phyloP scores from a whole-genome alignment of 2,329 filamentous ascomycete species.

The Pyricularia sp. region DNA sequence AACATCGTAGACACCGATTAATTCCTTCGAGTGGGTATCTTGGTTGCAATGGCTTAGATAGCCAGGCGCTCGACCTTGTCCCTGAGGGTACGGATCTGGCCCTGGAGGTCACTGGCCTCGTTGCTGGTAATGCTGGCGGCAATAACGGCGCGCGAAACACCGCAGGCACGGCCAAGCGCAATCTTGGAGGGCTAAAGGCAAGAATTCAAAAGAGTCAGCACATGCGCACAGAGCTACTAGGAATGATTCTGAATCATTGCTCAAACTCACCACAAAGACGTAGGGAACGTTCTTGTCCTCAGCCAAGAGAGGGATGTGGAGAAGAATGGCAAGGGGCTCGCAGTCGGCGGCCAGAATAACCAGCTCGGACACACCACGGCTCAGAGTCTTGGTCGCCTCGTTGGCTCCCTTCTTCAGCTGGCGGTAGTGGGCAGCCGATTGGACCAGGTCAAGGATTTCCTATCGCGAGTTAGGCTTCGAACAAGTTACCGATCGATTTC shows the following conservation, averaged over 20 bases:
- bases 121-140: constrained; percentile 81
- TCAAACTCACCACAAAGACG: constrained; percentile 37
- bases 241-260: too few species aligned
- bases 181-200: constrained; percentile 40
- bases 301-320: constrained; percentile 78
- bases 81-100: constrained; percentile 78
- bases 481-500: not conserved
- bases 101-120: constrained; percentile 75
- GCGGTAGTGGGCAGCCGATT: constrained; percentile 54
- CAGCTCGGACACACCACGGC: constrained; percentile 81
- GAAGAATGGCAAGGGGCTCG: constrained; percentile 70
- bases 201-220: not conserved
- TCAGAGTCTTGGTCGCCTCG: constrained; percentile 75
- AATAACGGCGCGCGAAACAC: constrained; percentile 80
- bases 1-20: not conserved
- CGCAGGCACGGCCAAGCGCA: constrained; percentile 76
- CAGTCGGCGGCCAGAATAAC: constrained; percentile 85
- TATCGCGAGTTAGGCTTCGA: constrained; percentile 17
- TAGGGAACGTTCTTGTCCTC: constrained; percentile 62
- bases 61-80: constrained; percentile 93
- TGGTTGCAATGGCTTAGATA: constrained; percentile 46
- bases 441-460: constrained; percentile 71
- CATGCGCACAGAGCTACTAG: too few species aligned
- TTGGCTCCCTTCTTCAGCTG: constrained; percentile 87
- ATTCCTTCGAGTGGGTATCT: not conserved